Percentiles rank a stretch among this genome's conserved stretches.
These are phyloP conservation scores for Symbiotaphrina buchneri DNA, from an alignment of 495 filamentous ascomycete species.

Conservation along the genomic window DNA sequence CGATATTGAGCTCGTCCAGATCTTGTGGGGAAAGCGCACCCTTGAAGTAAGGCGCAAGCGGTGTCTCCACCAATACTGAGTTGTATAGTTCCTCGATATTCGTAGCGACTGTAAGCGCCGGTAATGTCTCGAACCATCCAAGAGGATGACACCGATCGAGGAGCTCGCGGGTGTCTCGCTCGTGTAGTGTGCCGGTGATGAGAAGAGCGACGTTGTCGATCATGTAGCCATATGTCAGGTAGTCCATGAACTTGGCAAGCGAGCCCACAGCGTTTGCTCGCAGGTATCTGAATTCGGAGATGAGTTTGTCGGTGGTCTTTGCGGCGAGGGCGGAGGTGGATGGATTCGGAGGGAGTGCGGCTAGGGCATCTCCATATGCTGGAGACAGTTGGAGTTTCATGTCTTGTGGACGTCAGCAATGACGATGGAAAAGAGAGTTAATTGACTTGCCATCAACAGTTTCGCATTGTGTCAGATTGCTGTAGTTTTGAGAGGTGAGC, in stretches of 20 bases:
- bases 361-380: constrained; percentile 93
- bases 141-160: constrained; percentile 91
- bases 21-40: constrained; percentile 84
- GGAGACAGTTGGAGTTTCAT: constrained; percentile 93
- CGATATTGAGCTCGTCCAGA: constrained; percentile 96
- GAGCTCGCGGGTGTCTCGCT: constrained; percentile 89
- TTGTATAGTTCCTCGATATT: constrained; percentile 99
- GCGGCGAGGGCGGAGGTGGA: constrained; percentile 87
- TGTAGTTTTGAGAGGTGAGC: constrained; percentile 77
- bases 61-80: constrained; percentile 89
- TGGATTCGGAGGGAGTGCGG: constrained; percentile 82
- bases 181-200: constrained; percentile 94
- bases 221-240: constrained; percentile 98
- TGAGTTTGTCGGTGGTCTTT: constrained; percentile 93
- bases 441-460: constrained; percentile 65
- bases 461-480: constrained; percentile 95
- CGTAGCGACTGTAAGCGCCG: constrained; percentile 88
- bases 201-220: constrained; percentile 98
- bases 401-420: constrained; percentile 28
- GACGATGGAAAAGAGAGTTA: not conserved
- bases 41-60: constrained; percentile 92
- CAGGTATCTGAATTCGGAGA: constrained; percentile 91
- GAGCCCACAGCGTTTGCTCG: constrained; percentile 79
- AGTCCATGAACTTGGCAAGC: constrained; percentile 85
- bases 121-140: constrained; percentile 98